These are phyloP conservation scores for Tulasnella calospora DNA, from an alignment of 768 basidiomycete genomes.

Conservation along the genomic window DNA sequence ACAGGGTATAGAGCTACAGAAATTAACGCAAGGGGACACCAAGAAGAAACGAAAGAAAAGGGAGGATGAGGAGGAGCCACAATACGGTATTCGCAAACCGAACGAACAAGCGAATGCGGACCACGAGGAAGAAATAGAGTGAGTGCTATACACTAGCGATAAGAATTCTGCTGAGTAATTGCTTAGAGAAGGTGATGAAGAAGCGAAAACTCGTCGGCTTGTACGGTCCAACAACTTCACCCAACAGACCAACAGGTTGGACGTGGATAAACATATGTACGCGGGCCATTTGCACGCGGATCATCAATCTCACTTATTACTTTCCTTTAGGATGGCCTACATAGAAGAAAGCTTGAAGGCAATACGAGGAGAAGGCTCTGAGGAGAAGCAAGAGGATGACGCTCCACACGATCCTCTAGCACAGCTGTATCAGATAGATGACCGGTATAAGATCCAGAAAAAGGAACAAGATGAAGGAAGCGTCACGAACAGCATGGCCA, in stretches of 20 bases:
- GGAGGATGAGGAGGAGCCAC: slow-evolving; percentile 36
- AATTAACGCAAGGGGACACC: slow-evolving; percentile 76
- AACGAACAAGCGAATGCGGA: slow-evolving; percentile 37
- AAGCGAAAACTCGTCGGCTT: slow-evolving; percentile 64
- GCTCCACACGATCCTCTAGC: slow-evolving; percentile 64
- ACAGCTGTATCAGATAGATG: slow-evolving; percentile 65
- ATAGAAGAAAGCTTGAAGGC: slow-evolving; percentile 90
- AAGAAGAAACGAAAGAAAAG: slow-evolving; percentile 60
- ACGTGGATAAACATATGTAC: slow-evolving; percentile 98
- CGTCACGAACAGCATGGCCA: slow-evolving; percentile 86
- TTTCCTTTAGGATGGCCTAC: slow-evolving; percentile 78
- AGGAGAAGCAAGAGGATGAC: slow-evolving; percentile 40
- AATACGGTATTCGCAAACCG: slow-evolving; percentile 33
- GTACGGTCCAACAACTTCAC: slow-evolving; percentile 92
- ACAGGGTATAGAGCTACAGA: slow-evolving; percentile 80
- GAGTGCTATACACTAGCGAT: slow-evolving; percentile 25
- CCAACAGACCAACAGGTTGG: slow-evolving; percentile 89
- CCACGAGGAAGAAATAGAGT: slow-evolving; percentile 53
- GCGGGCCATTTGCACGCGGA: slow-evolving; percentile 33
- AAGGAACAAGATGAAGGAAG: slow-evolving; percentile 75
- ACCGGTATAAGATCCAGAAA: slow-evolving; percentile 42
- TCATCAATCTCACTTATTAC: background rate
- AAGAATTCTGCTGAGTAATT: background rate
- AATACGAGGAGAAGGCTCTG: slow-evolving; percentile 52
- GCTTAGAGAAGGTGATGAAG: slow-evolving; percentile 45